These are phyloP conservation scores for Thermomucor indicae-seudaticae DNA, from an alignment of 371 early-diverging fungal genomes.

Conservation along the genomic window DNA sequence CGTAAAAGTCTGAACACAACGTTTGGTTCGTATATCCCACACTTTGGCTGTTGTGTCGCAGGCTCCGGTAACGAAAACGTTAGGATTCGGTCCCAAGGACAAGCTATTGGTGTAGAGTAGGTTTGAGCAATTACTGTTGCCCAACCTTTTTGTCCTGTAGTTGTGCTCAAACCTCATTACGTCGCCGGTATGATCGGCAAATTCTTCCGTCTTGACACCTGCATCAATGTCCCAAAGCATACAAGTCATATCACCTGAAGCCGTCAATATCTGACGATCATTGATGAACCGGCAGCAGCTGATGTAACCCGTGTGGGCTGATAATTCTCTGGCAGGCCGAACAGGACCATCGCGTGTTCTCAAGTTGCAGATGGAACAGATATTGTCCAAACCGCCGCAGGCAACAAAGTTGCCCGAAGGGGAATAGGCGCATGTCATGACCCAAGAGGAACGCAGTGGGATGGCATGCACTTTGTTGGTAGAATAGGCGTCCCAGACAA, in stretches of 20 bases:
- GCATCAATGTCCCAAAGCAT: conserved; percentile 98
- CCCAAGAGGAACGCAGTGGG: conserved; percentile 95
- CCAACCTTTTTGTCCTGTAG: neutral
- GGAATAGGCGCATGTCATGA: conserved; percentile 97
- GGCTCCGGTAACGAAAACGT: conserved; percentile 95
- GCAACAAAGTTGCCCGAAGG: conserved; percentile 95
- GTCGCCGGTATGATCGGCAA: conserved; percentile 94
- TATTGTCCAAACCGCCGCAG: conserved; percentile 96
- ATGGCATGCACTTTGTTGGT: conserved; percentile 97
- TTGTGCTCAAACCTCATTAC: conserved; percentile 75
- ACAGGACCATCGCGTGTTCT: conserved; percentile 88
- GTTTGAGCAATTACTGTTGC: neutral
- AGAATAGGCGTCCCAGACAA: conserved; percentile 96
- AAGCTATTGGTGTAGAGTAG: conserved; percentile 43
- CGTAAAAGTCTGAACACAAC: conserved; percentile 95
- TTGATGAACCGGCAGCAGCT: conserved; percentile 93
- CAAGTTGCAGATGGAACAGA: conserved; percentile 94
- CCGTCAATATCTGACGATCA: conserved; percentile 90
- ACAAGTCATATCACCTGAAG: conserved; percentile 94
- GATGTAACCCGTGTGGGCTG: conserved; percentile 93
- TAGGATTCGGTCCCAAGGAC: conserved; percentile 87
- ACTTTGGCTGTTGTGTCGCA: conserved; percentile 98
- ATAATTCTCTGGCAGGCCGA: conserved; percentile 89
- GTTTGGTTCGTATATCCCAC: conserved; percentile 95
- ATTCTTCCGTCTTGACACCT: conserved; percentile 88